A percentile compares a stretch with the other conserved stretches of the same genome.
Conservation (phyloP, 139 green algal species). For the Coelastrella sp. region DNA sequence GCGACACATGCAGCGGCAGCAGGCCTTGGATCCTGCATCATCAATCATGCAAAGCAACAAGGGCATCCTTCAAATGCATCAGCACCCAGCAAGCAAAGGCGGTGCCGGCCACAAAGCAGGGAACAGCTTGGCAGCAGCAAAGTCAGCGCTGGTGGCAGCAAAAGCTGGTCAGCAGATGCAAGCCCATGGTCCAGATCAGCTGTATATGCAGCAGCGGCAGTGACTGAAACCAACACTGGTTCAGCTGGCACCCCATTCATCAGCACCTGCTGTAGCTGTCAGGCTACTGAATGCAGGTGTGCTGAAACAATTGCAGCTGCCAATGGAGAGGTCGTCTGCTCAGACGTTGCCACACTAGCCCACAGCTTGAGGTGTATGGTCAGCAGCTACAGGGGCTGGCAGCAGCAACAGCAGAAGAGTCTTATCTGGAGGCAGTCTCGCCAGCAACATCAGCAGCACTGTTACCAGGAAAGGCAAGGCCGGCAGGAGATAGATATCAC, state of each 20-base stretch:
- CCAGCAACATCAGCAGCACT: no score
- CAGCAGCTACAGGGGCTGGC: not conserved
- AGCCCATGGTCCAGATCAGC: not conserved
- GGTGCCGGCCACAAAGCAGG: not conserved
- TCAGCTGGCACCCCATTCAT: not conserved
- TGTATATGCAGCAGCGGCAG: not conserved
- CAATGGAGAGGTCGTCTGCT: not conserved
- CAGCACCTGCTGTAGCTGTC: conserved; percentile 16
- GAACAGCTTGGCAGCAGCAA: not conserved
- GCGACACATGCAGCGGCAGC: not conserved
- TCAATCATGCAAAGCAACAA: no score
- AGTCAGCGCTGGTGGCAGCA: not conserved
- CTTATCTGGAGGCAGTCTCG: not conserved
- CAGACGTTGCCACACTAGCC: not conserved
- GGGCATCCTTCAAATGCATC: not conserved
- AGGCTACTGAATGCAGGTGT: not conserved
- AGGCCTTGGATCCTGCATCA: no score
- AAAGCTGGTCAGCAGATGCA: not conserved
- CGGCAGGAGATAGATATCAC: not conserved
- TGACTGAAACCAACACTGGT: not conserved
- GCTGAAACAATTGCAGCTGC: conserved; percentile 13
- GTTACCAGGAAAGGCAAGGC: not conserved
- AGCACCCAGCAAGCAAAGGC: not conserved
- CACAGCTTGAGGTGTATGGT: conserved; percentile 20
- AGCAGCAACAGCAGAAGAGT: conserved; percentile 6